Conservation (phyloP, 176 grass and related monocot species). For the Carex myosuroides region DNA sequence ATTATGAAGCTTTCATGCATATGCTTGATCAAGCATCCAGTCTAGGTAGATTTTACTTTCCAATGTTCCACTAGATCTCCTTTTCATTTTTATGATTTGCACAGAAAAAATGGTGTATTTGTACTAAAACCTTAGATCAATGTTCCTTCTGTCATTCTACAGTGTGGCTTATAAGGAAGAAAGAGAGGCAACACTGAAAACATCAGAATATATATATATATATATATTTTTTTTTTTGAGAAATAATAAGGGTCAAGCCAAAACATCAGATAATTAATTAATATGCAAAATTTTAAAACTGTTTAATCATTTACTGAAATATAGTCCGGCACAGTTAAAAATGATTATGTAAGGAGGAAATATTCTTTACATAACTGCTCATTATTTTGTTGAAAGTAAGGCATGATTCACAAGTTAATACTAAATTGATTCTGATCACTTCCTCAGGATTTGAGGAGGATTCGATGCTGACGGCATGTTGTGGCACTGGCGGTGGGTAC, state of each 20-base stretch:
- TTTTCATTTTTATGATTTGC: background rate
- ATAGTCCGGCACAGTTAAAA: background rate
- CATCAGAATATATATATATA: too few relatives aligned
- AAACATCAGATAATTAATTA: too few relatives aligned
- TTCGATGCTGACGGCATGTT: constrained; percentile 51
- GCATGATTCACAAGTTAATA: background rate
- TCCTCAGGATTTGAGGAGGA: constrained; percentile 49
- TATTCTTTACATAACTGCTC: background rate
- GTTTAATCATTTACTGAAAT: background rate
- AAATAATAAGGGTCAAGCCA: too few relatives aligned
- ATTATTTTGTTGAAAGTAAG: background rate
- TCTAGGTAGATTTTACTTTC: constrained; percentile 27
- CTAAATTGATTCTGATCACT: background rate
- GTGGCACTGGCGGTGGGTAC: constrained; percentile 42
- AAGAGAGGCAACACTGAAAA: too few relatives aligned
- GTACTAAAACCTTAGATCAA: background rate
- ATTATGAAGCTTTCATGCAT: constrained; percentile 75
- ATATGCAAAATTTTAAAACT: background rate
- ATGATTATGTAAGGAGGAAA: background rate
- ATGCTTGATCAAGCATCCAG: constrained; percentile 42
- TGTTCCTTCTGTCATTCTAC: background rate
- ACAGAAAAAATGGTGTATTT: background rate
- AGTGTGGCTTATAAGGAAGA: background rate
- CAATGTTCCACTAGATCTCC: background rate
- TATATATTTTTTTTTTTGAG: too few relatives aligned